phyloP scores from a whole-genome alignment of 305 asterid species.

The Fraxinus paxiana region DNA sequence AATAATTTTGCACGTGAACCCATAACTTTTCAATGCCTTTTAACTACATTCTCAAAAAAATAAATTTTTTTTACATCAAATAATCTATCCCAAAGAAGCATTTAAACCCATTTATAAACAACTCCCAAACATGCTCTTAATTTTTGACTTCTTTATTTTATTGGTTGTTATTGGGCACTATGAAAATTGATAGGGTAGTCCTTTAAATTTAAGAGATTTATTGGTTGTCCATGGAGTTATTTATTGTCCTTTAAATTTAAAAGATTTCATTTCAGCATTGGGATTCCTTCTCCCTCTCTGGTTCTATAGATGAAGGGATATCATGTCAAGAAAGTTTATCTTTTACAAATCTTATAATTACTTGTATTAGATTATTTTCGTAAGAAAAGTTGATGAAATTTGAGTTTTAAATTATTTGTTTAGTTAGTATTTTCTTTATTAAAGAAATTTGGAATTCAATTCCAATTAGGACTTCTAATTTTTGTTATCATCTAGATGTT shows the following conservation, averaged over 20 bases:
- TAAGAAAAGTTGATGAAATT: background rate
- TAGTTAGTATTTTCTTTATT: background rate
- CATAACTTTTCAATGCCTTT: background rate
- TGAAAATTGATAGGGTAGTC: background rate
- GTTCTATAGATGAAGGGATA: background rate
- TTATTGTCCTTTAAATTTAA: background rate
- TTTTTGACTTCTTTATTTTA: constrained; percentile 17
- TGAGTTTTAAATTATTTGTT: background rate
- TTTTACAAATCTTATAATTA: background rate
- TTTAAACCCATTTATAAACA: background rate
- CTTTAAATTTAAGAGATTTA: background rate
- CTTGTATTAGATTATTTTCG: background rate
- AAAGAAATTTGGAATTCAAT: too few species aligned
- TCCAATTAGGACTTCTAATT: background rate
- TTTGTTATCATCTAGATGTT: background rate
- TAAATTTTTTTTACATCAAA: background rate
- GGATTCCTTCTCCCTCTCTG: background rate
- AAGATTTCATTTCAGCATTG: background rate
- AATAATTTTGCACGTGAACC: background rate
- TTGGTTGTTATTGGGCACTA: background rate
- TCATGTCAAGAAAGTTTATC: background rate
- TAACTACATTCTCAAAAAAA: background rate
- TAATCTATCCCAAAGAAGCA: background rate
- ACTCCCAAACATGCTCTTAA: background rate
- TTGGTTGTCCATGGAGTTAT: background rate